Percentiles rank a stretch among this genome's conserved stretches.
phyloP scores from a whole-genome alignment of 768 basidiomycete species.

The Russula compacta region DNA sequence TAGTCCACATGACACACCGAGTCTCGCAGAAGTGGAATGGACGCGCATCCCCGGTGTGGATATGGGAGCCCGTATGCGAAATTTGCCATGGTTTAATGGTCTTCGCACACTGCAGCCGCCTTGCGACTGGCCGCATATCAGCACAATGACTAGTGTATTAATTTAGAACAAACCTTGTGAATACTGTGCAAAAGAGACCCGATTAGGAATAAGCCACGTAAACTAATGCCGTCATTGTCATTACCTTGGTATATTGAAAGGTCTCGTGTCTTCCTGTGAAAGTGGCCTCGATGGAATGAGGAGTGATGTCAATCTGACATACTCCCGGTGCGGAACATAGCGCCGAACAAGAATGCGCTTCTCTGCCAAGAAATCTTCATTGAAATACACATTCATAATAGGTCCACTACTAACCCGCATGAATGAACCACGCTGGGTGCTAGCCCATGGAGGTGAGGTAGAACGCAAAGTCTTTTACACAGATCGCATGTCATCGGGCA shows the following conservation, averaged over 20 bases:
- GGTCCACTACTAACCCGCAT: conserved; percentile 39
- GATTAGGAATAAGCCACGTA: not conserved
- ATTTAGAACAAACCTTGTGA: conserved; percentile 36
- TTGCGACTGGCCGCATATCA: conserved; percentile 31
- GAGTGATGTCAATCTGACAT: conserved; percentile 50
- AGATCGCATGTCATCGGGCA: conserved; percentile 49
- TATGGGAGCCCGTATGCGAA: conserved; percentile 39
- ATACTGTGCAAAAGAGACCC: conserved; percentile 30
- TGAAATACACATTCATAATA: not conserved
- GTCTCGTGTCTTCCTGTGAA: conserved; percentile 52
- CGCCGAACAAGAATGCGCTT: conserved; percentile 40
- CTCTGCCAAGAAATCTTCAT: conserved; percentile 26
- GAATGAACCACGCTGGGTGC: conserved; percentile 36
- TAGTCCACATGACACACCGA: conserved; percentile 26
- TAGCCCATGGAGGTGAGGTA: conserved; percentile 46
- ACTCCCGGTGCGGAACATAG: conserved; percentile 41
- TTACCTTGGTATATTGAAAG: conserved; percentile 57
- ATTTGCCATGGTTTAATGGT: conserved; percentile 35
- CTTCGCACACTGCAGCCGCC: conserved; percentile 43
- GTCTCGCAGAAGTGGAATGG: conserved; percentile 49
- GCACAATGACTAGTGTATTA: not conserved
- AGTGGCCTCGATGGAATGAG: conserved; percentile 51
- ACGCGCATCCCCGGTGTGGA: conserved; percentile 36
- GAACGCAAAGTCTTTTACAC: conserved; percentile 46
- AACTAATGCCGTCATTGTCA: not conserved